A percentile compares a stretch with the other conserved stretches of the same genome.
These are phyloP conservation scores for Paraphaeosphaeria sporulosa DNA, from an alignment of 2,329 filamentous ascomycete species.

Conservation along the genomic window DNA sequence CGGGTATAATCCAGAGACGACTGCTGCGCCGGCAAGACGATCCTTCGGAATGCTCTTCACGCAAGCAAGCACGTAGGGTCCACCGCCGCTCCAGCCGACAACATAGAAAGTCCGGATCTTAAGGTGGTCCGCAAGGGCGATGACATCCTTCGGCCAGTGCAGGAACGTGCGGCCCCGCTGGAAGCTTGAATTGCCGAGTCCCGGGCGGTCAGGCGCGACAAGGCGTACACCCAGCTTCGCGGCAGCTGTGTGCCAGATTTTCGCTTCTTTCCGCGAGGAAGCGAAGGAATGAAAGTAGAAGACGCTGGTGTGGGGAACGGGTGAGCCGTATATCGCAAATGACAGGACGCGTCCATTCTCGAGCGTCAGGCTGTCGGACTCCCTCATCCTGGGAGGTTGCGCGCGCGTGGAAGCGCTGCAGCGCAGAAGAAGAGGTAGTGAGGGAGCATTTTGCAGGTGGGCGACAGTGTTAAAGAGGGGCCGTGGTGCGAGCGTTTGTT, in stretches of 20 bases:
- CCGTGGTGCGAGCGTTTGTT: constrained; percentile 5
- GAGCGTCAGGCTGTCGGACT: constrained; percentile 36
- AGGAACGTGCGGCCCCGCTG: constrained; percentile 48
- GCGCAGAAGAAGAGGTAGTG: background rate
- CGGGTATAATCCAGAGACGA: constrained; percentile 38
- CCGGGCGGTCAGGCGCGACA: constrained; percentile 55
- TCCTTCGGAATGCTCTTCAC: constrained; percentile 47
- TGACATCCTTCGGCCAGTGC: constrained; percentile 54
- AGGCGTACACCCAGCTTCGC: constrained; percentile 48
- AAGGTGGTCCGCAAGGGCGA: constrained; percentile 51
- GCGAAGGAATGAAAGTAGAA: constrained; percentile 56
- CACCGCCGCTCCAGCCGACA: constrained; percentile 57
- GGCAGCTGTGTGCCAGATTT: constrained; percentile 43
- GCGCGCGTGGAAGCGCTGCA: constrained; percentile 1
- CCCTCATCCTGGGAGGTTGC: constrained; percentile 23
- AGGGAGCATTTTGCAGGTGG: background rate
- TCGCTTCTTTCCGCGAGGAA: constrained; percentile 53
- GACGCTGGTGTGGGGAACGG: constrained; percentile 49
- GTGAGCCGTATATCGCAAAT: constrained; percentile 55
- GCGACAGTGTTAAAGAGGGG: background rate
- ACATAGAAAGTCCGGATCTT: constrained; percentile 52
- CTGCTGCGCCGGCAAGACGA: constrained; percentile 31
- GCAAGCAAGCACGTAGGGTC: constrained; percentile 58
- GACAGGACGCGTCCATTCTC: constrained; percentile 51
- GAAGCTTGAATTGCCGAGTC: constrained; percentile 52